These are phyloP conservation scores for Gryganskiella cystojenkinii DNA, from an alignment of 192 early-diverging fungal genomes.

Conservation along the genomic window DNA sequence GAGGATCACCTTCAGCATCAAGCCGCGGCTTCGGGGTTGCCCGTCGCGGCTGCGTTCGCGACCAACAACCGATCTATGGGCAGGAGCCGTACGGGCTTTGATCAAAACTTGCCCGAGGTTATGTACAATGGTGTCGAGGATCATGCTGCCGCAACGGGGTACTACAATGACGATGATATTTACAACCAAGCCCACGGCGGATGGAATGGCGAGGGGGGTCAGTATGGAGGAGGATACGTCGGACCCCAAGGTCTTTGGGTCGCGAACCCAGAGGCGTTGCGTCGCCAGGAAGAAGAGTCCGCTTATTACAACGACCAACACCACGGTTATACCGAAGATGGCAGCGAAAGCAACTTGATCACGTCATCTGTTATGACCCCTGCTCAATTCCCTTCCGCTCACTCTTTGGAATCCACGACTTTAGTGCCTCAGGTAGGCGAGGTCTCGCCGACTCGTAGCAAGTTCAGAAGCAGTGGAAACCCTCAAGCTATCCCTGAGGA, in stretches of 20 bases:
- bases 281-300: neutral
- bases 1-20: conserved; percentile 10
- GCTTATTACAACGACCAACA: neutral
- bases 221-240: neutral
- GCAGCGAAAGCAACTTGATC: neutral
- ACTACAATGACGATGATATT: conserved; percentile 19
- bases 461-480: neutral
- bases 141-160: conserved; percentile 8
- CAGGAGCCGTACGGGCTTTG: conserved; percentile 8
- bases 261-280: conserved; percentile 8
- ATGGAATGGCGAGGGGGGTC: neutral
- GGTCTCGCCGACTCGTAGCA: neutral
- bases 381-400: neutral
- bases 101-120: conserved; percentile 32
- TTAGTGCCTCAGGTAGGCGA: neutral
- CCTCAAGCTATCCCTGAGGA: conserved; percentile 18
- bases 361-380: neutral
- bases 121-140: conserved; percentile 29
- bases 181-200: neutral
- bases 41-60: conserved; percentile 12
- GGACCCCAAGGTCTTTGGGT: conserved; percentile 8
- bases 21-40: neutral
- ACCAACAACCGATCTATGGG: conserved; percentile 21
- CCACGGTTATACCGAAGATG: neutral
- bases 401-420: conserved; percentile 9